Evolutionary conservation across 2,329 filamentous ascomycete species (phyloP).

Genomic region (Aspergillus calidoustus): DNA sequence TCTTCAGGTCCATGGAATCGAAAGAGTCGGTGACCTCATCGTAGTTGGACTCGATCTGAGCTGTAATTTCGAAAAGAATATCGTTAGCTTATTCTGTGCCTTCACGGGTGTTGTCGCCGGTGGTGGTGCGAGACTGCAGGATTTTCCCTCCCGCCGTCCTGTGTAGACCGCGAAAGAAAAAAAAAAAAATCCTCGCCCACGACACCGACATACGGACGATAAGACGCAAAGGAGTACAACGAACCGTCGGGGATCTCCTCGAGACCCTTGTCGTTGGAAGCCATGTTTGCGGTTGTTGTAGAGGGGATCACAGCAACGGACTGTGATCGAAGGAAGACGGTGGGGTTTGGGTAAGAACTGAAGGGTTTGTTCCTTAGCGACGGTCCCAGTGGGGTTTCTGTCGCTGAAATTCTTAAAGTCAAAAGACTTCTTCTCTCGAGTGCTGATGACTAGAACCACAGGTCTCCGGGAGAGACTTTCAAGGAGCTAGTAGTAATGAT

Average conservation of each 20-base stretch:
- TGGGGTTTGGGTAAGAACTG: conserved; percentile 38
- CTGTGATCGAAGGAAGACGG: conserved; percentile 63
- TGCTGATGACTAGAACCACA: conserved; percentile 39
- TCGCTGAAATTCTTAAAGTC: conserved; percentile 28
- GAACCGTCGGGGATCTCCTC: conserved; percentile 95
- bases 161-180: not conserved
- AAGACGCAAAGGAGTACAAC: conserved; percentile 45
- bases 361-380: conserved; percentile 36
- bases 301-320: conserved; percentile 73
- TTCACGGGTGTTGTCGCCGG: not conserved
- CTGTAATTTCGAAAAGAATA: conserved; percentile 54
- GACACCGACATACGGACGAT: conserved; percentile 13
- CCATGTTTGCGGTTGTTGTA: conserved; percentile 84
- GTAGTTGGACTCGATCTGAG: conserved; percentile 99
- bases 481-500: conserved; percentile 33
- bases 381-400: conserved; percentile 34
- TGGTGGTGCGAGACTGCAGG: conserved; percentile 20
- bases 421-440: conserved; percentile 17
- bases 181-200: conserved; percentile 8
- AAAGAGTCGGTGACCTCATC: conserved; percentile 99
- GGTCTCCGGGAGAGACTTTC: conserved; percentile 41
- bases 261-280: conserved; percentile 90
- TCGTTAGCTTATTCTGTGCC: conserved; percentile 21
- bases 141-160: conserved; percentile 13
- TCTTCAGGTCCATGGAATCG: conserved; percentile 96